Evolutionary conservation across 1,284 basidiomycete species (phyloP).

Genomic region (Fomes fomentarius): DNA sequence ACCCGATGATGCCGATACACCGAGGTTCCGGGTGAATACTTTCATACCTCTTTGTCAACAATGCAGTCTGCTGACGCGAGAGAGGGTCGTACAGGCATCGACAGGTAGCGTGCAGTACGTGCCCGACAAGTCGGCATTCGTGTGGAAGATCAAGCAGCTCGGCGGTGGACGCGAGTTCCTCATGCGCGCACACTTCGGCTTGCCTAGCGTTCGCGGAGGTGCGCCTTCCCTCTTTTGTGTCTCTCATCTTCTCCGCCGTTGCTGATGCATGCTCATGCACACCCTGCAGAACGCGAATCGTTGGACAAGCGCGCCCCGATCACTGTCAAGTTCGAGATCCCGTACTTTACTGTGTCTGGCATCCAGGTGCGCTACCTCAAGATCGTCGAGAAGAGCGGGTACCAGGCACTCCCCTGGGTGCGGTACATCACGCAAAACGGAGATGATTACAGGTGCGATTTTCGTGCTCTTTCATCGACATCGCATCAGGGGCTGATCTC

Average conservation of each 20-base stretch:
- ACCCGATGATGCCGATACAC: constrained; percentile 97
- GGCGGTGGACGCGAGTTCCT: constrained; percentile 93
- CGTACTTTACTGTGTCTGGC: constrained; percentile 96
- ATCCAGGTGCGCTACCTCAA: constrained; percentile 97
- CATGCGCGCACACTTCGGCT: constrained; percentile 95
- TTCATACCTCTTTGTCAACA: background rate
- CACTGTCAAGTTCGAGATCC: constrained; percentile 97
- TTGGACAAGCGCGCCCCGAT: constrained; percentile 92
- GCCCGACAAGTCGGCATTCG: constrained; percentile 94
- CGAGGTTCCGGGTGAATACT: constrained; percentile 85
- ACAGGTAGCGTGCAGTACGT: constrained; percentile 94
- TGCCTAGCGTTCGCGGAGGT: constrained; percentile 90
- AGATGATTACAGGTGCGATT: constrained; percentile 86
- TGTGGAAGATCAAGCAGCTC: constrained; percentile 98
- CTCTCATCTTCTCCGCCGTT: too few relatives aligned
- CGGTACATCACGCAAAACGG: constrained; percentile 95
- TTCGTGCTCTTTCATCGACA: background rate
- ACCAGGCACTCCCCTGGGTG: constrained; percentile 92
- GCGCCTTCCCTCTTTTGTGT: constrained; percentile 28
- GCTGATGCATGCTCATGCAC: background rate
- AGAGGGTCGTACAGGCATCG: constrained; percentile 59
- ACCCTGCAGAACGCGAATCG: constrained; percentile 64
- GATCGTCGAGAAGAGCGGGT: constrained; percentile 98
- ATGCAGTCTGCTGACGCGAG: background rate
- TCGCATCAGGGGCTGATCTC: background rate